Evolutionary conservation across 495 filamentous ascomycete species (phyloP).

Genomic region (Trichoderma asperelloides): DNA sequence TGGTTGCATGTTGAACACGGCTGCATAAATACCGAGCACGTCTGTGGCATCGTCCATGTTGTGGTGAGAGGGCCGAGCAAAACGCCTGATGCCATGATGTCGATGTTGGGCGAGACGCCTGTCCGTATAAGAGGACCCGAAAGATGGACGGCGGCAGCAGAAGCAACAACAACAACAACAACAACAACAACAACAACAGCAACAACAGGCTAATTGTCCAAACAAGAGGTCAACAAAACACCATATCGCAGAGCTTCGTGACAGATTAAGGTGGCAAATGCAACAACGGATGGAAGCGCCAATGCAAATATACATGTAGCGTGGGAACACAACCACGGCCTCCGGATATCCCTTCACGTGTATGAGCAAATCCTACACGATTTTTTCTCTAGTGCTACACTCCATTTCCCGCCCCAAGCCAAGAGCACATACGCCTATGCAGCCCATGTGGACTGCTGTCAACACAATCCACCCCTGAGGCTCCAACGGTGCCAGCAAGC

Average conservation of each 20-base stretch:
- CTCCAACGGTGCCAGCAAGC: not conserved
- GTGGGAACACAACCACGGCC: too few relatives aligned
- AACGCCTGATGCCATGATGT: not conserved
- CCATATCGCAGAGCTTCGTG: too few relatives aligned
- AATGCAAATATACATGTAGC: too few relatives aligned
- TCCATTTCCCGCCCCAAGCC: not conserved
- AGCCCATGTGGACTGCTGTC: too few relatives aligned
- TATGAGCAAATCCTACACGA: too few relatives aligned
- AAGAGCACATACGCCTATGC: not conserved
- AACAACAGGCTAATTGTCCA: not conserved
- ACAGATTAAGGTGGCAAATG: too few relatives aligned
- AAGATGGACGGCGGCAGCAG: not conserved
- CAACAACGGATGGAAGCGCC: too few relatives aligned
- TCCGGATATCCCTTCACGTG: too few relatives aligned
- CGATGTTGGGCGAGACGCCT: slow-evolving; percentile 3
- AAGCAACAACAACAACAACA: not conserved
- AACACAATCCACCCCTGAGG: not conserved
- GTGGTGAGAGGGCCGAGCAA: slow-evolving; percentile 7
- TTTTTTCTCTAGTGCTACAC: too few relatives aligned
- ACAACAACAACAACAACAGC: not conserved
- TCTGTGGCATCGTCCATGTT: not conserved
- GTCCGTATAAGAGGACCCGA: not conserved
- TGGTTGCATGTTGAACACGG: slow-evolving; percentile 3
- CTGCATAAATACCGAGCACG: not conserved
- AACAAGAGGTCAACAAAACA: not conserved